phyloP scores from a whole-genome alignment of 208 protist species.

The Acanthamoeba healyi region DNA sequence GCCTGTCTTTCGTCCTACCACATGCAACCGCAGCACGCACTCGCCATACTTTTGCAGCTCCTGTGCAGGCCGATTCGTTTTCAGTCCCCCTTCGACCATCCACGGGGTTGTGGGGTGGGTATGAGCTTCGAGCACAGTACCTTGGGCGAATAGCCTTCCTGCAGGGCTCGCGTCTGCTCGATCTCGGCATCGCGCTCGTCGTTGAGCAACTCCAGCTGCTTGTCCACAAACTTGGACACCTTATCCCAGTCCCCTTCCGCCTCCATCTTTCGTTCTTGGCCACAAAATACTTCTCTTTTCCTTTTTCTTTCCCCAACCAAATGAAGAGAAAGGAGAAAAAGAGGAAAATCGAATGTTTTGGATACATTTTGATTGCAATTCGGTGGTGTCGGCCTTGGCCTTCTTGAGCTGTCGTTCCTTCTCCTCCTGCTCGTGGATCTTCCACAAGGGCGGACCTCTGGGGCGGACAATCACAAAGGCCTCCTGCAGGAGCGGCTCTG shows the following conservation, averaged over 20 bases:
- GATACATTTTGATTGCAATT: conserved; percentile 35
- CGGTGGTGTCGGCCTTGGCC: not conserved
- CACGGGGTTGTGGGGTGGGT: not conserved
- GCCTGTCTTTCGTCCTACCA: conserved; percentile 33
- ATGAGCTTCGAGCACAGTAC: too few species aligned
- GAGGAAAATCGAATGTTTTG: not conserved
- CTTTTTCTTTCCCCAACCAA: conserved; percentile 51
- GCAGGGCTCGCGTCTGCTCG: conserved; percentile 49
- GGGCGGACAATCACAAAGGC: not conserved
- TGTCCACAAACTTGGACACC: conserved; percentile 30
- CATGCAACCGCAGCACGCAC: conserved; percentile 13
- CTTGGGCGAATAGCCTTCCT: conserved; percentile 57
- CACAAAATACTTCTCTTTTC: not conserved
- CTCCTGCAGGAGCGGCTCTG: not conserved
- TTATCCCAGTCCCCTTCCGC: not conserved
- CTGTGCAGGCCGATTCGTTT: not conserved
- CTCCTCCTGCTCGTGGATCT: conserved; percentile 50
- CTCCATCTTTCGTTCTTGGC: conserved; percentile 65
- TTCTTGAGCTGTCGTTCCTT: conserved; percentile 66
- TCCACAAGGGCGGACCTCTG: conserved; percentile 6
- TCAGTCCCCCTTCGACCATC: not conserved
- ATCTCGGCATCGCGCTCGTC: conserved; percentile 57
- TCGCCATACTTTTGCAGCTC: conserved; percentile 71
- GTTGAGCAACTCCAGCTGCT: conserved; percentile 38
- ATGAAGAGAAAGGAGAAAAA: not conserved